Evolutionary conservation across 139 green algal species (phyloP).

Genomic region (Tetraselmis chui): DNA sequence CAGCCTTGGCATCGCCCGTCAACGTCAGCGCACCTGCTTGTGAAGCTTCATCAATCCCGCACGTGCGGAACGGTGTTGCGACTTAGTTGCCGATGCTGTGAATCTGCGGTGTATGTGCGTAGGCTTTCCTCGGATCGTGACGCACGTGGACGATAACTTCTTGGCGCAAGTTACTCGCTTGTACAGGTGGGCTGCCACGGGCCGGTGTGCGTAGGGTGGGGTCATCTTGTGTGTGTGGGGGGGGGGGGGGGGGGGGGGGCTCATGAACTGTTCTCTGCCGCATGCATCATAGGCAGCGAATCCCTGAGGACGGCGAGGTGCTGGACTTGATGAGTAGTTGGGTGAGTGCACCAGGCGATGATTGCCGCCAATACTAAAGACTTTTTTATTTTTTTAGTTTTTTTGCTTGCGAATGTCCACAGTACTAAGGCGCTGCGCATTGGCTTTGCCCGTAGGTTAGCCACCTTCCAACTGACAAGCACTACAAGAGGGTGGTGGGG

Average conservation of each 20-base stretch:
- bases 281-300: slow-evolving; percentile 38
- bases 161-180: slow-evolving; percentile 70
- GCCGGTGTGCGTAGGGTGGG: no score
- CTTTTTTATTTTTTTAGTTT: no score
- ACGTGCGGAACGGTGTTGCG: no score
- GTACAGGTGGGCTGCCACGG: slow-evolving; percentile 43
- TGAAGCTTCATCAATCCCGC: background rate
- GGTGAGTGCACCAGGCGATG: no score
- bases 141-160: slow-evolving; percentile 79
- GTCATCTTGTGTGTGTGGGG: no score
- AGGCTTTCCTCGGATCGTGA: slow-evolving; percentile 46
- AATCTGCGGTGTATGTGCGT: background rate
- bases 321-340: slow-evolving; percentile 71
- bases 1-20: background rate
- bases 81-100: no score
- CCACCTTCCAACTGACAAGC: slow-evolving; percentile 64
- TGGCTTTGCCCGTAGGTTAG: slow-evolving; percentile 7
- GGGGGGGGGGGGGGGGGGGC: no score
- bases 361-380: no score
- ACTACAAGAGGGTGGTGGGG: slow-evolving; percentile 62
- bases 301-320: slow-evolving; percentile 41
- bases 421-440: no score
- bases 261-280: no score
- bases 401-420: no score
- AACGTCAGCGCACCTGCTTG: no score